Conservation (phyloP, 1,284 basidiomycete genomes). For the Farysia itapuensis region DNA sequence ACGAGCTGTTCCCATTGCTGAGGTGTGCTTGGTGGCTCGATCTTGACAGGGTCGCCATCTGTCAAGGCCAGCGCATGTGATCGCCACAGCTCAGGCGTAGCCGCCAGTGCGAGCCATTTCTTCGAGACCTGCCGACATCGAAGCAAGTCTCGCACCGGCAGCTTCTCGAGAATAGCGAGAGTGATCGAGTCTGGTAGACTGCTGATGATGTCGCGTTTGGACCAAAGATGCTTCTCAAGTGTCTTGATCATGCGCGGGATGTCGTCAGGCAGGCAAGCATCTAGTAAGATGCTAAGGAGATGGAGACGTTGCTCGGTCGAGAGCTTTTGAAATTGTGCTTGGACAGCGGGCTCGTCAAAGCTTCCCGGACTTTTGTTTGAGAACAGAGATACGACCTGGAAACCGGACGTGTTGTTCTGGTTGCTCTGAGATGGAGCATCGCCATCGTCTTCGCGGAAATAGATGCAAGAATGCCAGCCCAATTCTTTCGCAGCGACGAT, state of each 20-base stretch:
- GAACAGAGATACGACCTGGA: conserved; percentile 8
- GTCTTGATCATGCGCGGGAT: conserved; percentile 58
- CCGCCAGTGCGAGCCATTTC: conserved; percentile 72
- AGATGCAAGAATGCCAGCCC: conserved; percentile 53
- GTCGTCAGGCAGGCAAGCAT: conserved; percentile 45
- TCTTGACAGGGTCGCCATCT: conserved; percentile 68
- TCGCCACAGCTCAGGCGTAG: conserved; percentile 75
- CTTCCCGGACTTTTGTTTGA: conserved; percentile 3
- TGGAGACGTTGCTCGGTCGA: conserved; percentile 27
- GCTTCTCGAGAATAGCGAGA: conserved; percentile 69
- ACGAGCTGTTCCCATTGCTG: conserved; percentile 69
- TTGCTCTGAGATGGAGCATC: conserved; percentile 6
- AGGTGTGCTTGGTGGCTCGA: conserved; percentile 25
- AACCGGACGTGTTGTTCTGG: conserved; percentile 10
- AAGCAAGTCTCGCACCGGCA: conserved; percentile 67
- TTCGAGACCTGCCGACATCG: conserved; percentile 68
- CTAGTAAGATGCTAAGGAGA: conserved; percentile 39
- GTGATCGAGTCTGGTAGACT: conserved; percentile 71
- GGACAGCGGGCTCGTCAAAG: conserved; percentile 36
- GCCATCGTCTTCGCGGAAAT: conserved; percentile 43
- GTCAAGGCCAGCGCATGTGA: conserved; percentile 75
- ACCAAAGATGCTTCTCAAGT: conserved; percentile 76
- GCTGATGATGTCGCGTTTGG: conserved; percentile 78
- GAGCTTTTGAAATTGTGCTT: conserved; percentile 26
- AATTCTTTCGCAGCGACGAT: conserved; percentile 46